These are phyloP conservation scores for Zalaria obscura DNA, from an alignment of 2,329 filamentous ascomycete genomes.

Conservation along the genomic window DNA sequence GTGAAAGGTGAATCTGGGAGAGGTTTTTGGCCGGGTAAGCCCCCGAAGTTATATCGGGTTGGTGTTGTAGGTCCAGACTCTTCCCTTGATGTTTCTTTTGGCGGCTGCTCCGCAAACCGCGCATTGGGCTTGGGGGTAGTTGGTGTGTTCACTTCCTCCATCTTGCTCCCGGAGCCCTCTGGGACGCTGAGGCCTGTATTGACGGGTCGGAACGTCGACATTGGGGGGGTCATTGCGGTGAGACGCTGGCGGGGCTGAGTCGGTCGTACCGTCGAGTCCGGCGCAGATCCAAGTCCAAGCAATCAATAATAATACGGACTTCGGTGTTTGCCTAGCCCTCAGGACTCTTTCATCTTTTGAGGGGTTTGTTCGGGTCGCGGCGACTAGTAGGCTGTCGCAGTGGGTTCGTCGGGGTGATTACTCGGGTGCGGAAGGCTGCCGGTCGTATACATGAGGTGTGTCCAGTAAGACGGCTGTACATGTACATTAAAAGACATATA, in stretches of 20 bases:
- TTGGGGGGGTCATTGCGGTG: background rate
- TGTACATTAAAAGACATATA: background rate
- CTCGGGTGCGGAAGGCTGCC: background rate
- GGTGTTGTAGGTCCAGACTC: constrained; percentile 43
- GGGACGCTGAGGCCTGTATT: background rate
- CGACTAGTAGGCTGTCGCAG: background rate
- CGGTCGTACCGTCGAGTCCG: background rate
- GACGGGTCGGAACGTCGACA: background rate
- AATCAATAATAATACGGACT: too few species aligned
- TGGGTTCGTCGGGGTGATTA: background rate
- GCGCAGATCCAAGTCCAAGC: too few species aligned
- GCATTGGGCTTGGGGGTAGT: constrained; percentile 36
- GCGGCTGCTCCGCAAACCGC: constrained; percentile 24
- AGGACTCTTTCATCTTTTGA: background rate
- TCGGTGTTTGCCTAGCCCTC: background rate
- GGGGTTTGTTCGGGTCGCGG: background rate
- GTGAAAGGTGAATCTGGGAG: constrained; percentile 28
- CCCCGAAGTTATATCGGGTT: constrained; percentile 40
- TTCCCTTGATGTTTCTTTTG: constrained; percentile 22
- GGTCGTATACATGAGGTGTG: background rate
- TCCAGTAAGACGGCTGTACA: background rate
- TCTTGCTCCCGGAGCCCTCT: background rate
- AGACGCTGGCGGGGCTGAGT: background rate
- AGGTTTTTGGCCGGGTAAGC: constrained; percentile 30
- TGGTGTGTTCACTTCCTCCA: constrained; percentile 33